Percentiles rank a stretch among this genome's conserved stretches.
These are phyloP conservation scores for Carpinus fangiana DNA, from an alignment of 306 rosid genomes.

Conservation along the genomic window DNA sequence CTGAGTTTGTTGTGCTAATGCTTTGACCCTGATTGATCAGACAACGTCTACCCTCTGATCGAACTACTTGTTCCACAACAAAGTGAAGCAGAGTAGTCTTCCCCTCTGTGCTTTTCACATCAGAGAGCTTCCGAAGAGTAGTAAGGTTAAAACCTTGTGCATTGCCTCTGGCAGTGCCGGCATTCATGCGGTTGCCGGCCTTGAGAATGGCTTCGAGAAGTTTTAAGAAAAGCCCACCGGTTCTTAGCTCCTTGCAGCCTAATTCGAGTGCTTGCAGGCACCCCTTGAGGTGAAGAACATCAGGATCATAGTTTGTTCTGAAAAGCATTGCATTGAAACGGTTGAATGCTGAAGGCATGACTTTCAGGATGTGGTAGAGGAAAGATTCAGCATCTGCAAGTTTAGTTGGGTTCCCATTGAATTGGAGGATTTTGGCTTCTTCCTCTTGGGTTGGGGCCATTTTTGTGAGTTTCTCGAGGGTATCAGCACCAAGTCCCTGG, in stretches of 20 bases:
- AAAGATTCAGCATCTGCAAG: slow-evolving; percentile 82
- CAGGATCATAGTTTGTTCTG: slow-evolving; percentile 56
- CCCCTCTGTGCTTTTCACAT: slow-evolving; percentile 74
- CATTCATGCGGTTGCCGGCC: slow-evolving; percentile 85
- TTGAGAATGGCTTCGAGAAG: slow-evolving; percentile 89
- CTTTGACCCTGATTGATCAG: slow-evolving; percentile 27
- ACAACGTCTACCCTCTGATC: slow-evolving; percentile 60
- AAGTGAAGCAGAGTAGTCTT: slow-evolving; percentile 75
- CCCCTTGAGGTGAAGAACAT: slow-evolving; percentile 59
- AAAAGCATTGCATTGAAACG: slow-evolving; percentile 75
- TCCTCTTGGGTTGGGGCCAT: slow-evolving; percentile 74
- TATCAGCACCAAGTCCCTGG: slow-evolving; percentile 60
- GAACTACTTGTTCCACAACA: slow-evolving; percentile 76
- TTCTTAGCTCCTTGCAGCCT: slow-evolving; percentile 69
- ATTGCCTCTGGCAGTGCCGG: slow-evolving; percentile 83
- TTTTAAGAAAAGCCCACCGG: slow-evolving; percentile 58
- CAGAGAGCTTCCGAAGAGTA: slow-evolving; percentile 69
- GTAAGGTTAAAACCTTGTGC: slow-evolving; percentile 79
- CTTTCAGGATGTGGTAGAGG: slow-evolving; percentile 63
- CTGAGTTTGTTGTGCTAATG: slow-evolving; percentile 7
- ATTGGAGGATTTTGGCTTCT: slow-evolving; percentile 57
- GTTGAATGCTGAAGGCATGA: slow-evolving; percentile 69
- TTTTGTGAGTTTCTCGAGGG: slow-evolving; percentile 76
- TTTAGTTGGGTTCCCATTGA: slow-evolving; percentile 55
- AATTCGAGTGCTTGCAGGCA: slow-evolving; percentile 54